A percentile compares a stretch with the other conserved stretches of the same genome.
phyloP scores from a whole-genome alignment of 1,139 yeast species.

The Tardiomyces depauwii region DNA sequence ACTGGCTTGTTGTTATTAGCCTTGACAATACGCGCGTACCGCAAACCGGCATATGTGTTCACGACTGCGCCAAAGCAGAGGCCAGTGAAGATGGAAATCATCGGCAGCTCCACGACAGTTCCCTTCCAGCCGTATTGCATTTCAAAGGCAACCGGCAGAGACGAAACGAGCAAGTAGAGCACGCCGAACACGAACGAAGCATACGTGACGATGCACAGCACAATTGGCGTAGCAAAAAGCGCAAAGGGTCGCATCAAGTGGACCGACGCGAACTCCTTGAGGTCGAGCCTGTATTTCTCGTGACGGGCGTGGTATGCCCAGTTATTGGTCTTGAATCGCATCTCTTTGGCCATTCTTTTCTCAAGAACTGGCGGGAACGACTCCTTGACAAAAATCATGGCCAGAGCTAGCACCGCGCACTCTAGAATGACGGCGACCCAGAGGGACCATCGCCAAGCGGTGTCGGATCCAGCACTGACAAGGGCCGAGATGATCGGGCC shows the following conservation, averaged over 20 bases:
- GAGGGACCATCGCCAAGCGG: constrained; percentile 46
- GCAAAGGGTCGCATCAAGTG: constrained; percentile 34
- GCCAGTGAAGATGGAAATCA: constrained; percentile 39
- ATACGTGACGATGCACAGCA: constrained; percentile 30
- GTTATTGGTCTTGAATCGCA: constrained; percentile 52
- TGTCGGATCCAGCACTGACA: constrained; percentile 31
- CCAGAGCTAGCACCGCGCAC: constrained; percentile 41
- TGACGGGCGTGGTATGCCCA: constrained; percentile 31
- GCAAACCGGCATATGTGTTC: constrained; percentile 23
- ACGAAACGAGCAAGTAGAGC: constrained; percentile 31
- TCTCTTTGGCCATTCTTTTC: constrained; percentile 41
- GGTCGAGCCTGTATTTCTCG: constrained; percentile 33
- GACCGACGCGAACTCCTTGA: constrained; percentile 27
- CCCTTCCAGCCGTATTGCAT: constrained; percentile 28
- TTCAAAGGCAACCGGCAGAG: constrained; percentile 27
- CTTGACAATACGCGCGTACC: constrained; percentile 9
- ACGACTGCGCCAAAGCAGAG: constrained; percentile 32
- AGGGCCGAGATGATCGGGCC: constrained; percentile 65
- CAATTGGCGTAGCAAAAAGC: constrained; percentile 36
- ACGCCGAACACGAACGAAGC: constrained; percentile 39
- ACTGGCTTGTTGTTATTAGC: constrained; percentile 30
- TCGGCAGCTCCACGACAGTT: constrained; percentile 44
- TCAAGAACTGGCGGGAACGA: constrained; percentile 62
- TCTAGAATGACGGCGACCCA: constrained; percentile 59
- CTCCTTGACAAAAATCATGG: constrained; percentile 47